Evolutionary conservation across 176 grass and related monocot genomes (phyloP).

Genomic region (Aegilops bicornis): DNA sequence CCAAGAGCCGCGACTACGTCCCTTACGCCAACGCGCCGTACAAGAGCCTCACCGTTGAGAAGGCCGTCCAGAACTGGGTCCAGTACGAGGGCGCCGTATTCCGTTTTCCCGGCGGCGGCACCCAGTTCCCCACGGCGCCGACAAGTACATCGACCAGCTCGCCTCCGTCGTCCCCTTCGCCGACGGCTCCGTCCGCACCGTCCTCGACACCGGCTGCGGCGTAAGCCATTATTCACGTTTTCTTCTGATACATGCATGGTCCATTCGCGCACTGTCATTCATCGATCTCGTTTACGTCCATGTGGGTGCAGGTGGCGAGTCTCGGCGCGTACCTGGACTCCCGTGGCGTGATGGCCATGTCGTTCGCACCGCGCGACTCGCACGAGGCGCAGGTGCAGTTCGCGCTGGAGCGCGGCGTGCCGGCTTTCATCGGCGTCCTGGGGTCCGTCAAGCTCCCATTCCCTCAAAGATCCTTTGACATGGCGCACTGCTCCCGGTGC

Average conservation of each 20-base stretch:
- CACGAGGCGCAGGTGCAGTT: slow-evolving; percentile 98
- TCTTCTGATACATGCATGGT: not conserved
- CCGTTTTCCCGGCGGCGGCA: slow-evolving; percentile 89
- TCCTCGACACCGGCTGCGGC: slow-evolving; percentile 88
- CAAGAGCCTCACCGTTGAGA: slow-evolving; percentile 96
- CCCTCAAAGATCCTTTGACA: slow-evolving; percentile 81
- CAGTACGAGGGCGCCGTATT: slow-evolving; percentile 68
- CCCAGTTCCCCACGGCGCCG: slow-evolving; percentile 75
- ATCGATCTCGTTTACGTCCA: not conserved
- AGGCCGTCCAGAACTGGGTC: slow-evolving; percentile 96
- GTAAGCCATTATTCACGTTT: slow-evolving; percentile 32
- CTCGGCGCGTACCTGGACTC: slow-evolving; percentile 76
- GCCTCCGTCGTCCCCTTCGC: slow-evolving; percentile 63
- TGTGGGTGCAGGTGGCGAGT: slow-evolving; percentile 58
- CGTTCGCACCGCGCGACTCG: slow-evolving; percentile 91
- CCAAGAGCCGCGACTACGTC: slow-evolving; percentile 75
- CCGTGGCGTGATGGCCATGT: slow-evolving; percentile 79
- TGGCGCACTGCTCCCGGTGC: slow-evolving; percentile 96
- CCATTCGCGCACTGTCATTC: not conserved
- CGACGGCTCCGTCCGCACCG: slow-evolving; percentile 68
- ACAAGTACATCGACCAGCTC: slow-evolving; percentile 87
- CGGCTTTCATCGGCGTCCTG: slow-evolving; percentile 85
- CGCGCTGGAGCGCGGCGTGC: slow-evolving; percentile 86
- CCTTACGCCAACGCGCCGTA: slow-evolving; percentile 92
- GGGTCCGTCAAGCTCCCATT: slow-evolving; percentile 92